Base-by-base conservation (phyloP, 805 yeast genomes). In the Vanderwaltozyma yarrowii region DNA sequence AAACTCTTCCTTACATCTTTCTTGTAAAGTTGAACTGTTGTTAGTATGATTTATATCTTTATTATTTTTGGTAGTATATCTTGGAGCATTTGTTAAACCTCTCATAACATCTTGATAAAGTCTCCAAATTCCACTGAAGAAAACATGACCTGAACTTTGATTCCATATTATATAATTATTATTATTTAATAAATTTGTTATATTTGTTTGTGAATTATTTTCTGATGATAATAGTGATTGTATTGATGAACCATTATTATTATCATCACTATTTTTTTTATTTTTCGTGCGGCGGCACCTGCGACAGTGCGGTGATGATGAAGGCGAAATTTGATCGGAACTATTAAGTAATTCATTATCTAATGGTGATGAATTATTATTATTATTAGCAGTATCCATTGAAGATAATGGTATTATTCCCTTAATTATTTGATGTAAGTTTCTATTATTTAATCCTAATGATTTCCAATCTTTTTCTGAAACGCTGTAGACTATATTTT, bases 121-220 rank as follows among this genome's bases (percentile, higher is more conserved):
- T 57, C 87, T 83, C 95, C 95, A 86, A 36, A 86, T 70, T 0
- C 94, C 94, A 0, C 95, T 86, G 36, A 86, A 68, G 50, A 84
- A 94, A 10, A 86, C 95, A 54, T 78, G 79, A 0, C 95, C 95
- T 2, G 92, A 77, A 46, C 71, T 73, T 53, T 80, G 78, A 56
- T 82, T 92, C 95, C 95, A 86, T 45, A 85, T 77, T 39, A 86
- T 73, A 74, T 86, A 74, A 49, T 82, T 80, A 41, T 70, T 74
- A 47, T 52, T 52, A 34, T 56, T 57, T 35, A 58, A 49, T 21
- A 55, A 42, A 16, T 28, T 14, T 28, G 18, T 16, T 45, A 21
- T 38, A 40, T 19, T 44, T 41, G 5, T 13, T 21, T 21, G 6
- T 21, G 23, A 21, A 26, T 12, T 25, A 4, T 33, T 11, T 13